phyloP scores from a whole-genome alignment of 768 basidiomycete species.

The Pleurotus tuoliensis region DNA sequence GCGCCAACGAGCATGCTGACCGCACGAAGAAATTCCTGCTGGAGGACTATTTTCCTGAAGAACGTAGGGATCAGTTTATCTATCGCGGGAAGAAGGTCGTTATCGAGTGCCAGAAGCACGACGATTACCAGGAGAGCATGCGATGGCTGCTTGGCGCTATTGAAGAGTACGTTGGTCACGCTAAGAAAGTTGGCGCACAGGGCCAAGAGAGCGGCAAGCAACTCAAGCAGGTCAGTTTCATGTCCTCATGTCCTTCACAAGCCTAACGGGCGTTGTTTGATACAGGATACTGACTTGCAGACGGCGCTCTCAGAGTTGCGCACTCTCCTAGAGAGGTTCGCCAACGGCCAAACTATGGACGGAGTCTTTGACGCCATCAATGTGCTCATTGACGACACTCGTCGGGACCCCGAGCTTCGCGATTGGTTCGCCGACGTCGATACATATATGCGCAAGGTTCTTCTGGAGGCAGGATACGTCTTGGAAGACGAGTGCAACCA shows the following conservation, averaged over 20 bases:
- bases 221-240: conserved; percentile 21
- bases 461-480: conserved; percentile 81
- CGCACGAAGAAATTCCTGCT: conserved; percentile 61
- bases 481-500: conserved; percentile 68
- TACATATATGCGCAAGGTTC: conserved; percentile 61
- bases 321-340: conserved; percentile 86
- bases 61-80: conserved; percentile 88
- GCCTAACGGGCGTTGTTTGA: too few relatives aligned
- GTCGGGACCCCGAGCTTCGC: conserved; percentile 67
- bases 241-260: too few relatives aligned
- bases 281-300: too few relatives aligned
- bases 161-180: conserved; percentile 58
- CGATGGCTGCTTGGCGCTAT: conserved; percentile 63
- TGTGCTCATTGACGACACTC: conserved; percentile 67
- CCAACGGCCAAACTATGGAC: conserved; percentile 65
- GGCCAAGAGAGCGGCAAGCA: conserved; percentile 16
- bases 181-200: conserved; percentile 22
- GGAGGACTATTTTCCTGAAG: conserved; percentile 87
- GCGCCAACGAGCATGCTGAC: conserved; percentile 47
- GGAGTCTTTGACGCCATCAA: conserved; percentile 66
- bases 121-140: conserved; percentile 80
- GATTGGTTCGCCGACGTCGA: conserved; percentile 67
- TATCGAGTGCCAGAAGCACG: conserved; percentile 87
- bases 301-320: conserved; percentile 50
- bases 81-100: conserved; percentile 91